phyloP scores from a whole-genome alignment of 2,329 filamentous ascomycete genomes.

The Cordyceps tenuipes region DNA sequence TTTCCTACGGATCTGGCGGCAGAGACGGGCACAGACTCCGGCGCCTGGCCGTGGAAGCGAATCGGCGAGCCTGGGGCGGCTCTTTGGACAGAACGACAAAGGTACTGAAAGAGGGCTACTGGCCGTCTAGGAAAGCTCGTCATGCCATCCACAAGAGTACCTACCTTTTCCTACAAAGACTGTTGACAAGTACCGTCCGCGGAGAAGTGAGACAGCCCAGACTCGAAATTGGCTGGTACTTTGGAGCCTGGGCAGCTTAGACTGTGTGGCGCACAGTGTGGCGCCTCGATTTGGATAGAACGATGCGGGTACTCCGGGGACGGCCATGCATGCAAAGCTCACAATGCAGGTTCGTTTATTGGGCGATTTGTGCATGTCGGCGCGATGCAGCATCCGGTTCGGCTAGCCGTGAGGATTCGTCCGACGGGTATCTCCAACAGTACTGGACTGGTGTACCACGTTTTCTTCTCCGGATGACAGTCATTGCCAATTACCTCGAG shows the following conservation, averaged over 20 bases:
- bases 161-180: background rate
- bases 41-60: background rate
- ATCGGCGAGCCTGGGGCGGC: constrained; percentile 2
- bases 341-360: constrained; percentile 12
- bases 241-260: background rate
- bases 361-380: constrained; percentile 2
- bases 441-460: background rate
- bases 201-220: constrained; percentile 5
- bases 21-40: background rate
- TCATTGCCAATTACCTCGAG: background rate
- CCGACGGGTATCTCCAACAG: background rate
- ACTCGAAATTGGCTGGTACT: constrained; percentile 4
- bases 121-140: background rate
- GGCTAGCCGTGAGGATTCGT: background rate
- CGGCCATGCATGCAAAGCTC: constrained; percentile 5
- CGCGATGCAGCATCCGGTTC: background rate
- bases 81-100: background rate
- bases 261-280: constrained; percentile 10
- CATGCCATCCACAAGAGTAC: background rate
- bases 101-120: background rate
- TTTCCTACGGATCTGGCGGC: constrained; percentile 8
- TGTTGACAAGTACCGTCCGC: background rate
- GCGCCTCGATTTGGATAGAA: constrained; percentile 8
- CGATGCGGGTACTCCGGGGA: constrained; percentile 9
- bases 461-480: background rate